phyloP scores from a whole-genome alignment of 257 asterid species.

The Fraxinus excelsior region DNA sequence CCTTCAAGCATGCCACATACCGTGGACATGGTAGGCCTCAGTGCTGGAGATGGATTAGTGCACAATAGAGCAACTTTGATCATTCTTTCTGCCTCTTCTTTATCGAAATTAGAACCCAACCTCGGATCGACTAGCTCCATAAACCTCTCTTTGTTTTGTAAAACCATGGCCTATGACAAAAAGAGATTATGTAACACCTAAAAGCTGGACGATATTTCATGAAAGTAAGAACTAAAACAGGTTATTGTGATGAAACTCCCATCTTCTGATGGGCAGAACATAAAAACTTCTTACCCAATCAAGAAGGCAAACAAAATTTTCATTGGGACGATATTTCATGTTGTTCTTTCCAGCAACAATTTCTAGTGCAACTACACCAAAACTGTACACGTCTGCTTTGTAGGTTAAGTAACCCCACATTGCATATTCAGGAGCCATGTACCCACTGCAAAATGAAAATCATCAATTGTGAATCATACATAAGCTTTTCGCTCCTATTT shows the following conservation, averaged over 20 bases:
- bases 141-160: conserved; percentile 47
- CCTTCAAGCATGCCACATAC: conserved; percentile 65
- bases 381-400: conserved; percentile 72
- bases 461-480: neutral
- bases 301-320: conserved; percentile 59
- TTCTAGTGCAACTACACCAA: conserved; percentile 65
- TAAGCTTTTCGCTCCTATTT: neutral
- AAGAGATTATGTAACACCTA: neutral
- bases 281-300: conserved; percentile 56
- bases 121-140: conserved; percentile 60
- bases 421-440: conserved; percentile 80
- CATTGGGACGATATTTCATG: conserved; percentile 53
- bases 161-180: conserved; percentile 53
- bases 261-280: neutral
- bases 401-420: conserved; percentile 70
- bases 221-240: neutral
- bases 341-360: conserved; percentile 62
- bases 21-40: conserved; percentile 65
- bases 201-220: neutral
- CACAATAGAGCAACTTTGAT: conserved; percentile 54
- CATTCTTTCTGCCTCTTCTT: conserved; percentile 49
- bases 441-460: conserved; percentile 43
- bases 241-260: neutral
- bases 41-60: conserved; percentile 66
- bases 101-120: conserved; percentile 39